These are phyloP conservation scores for Turnera subulata DNA, from an alignment of 345 rosid genomes.

Conservation along the genomic window DNA sequence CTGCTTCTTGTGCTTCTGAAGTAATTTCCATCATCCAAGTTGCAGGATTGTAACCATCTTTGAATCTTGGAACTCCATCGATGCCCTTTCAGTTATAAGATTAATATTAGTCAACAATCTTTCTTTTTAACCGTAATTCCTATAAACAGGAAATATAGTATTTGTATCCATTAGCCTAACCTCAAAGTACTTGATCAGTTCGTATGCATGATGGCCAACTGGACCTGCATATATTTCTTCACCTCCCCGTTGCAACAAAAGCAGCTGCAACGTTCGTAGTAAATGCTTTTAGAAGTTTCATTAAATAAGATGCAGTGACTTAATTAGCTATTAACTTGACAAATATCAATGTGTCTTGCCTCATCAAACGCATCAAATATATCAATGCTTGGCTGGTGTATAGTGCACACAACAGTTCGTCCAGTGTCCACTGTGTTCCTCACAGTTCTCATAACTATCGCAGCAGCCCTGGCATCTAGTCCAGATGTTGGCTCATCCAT, in stretches of 20 bases:
- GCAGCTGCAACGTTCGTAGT: slow-evolving; percentile 21
- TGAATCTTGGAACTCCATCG: slow-evolving; percentile 43
- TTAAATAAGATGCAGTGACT: background rate
- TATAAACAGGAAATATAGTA: background rate
- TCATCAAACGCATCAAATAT: slow-evolving; percentile 89
- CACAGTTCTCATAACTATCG: slow-evolving; percentile 86
- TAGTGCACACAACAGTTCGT: slow-evolving; percentile 85
- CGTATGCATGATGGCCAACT: slow-evolving; percentile 42
- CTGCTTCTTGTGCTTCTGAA: slow-evolving; percentile 48
- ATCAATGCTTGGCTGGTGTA: slow-evolving; percentile 88
- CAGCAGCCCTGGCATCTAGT: slow-evolving; percentile 92
- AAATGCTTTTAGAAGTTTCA: background rate
- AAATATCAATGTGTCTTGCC: slow-evolving; percentile 26
- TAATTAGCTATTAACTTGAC: background rate
- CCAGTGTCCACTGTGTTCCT: slow-evolving; percentile 88
- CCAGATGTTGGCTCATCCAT: slow-evolving; percentile 98
- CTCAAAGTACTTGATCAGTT: slow-evolving; percentile 55
- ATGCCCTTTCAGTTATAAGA: slow-evolving; percentile 44
- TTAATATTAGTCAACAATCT: no score
- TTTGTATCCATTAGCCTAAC: slow-evolving; percentile 26
- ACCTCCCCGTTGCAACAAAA: slow-evolving; percentile 49
- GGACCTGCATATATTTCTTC: slow-evolving; percentile 57
- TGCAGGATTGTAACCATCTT: slow-evolving; percentile 74
- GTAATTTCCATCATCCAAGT: slow-evolving; percentile 88
- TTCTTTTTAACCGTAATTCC: no score